phyloP scores from a whole-genome alignment of 169 alveolate species.

The Perkinsus chesapeaki region DNA sequence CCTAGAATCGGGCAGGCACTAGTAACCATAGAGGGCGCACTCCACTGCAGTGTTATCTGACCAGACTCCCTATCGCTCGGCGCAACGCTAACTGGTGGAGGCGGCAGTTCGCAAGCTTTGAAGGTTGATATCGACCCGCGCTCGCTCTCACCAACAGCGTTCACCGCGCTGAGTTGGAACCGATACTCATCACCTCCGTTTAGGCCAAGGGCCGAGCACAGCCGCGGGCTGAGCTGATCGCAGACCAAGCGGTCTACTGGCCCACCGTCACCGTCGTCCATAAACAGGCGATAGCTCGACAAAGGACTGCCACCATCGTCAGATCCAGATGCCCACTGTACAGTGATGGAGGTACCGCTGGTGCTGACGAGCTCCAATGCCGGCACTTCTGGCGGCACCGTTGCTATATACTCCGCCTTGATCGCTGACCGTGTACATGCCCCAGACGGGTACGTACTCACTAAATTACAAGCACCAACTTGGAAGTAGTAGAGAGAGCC shows the following conservation, averaged over 20 bases:
- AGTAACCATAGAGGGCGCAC: background rate
- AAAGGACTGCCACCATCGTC: constrained; percentile 21
- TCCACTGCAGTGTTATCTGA: background rate
- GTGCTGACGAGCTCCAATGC: background rate
- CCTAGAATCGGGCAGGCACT: constrained; percentile 12
- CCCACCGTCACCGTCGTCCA: constrained; percentile 11
- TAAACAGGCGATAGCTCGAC: background rate
- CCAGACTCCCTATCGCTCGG: background rate
- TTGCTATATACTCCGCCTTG: background rate
- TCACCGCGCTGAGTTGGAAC: background rate
- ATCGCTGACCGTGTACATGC: background rate
- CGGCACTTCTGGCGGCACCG: constrained; percentile 14
- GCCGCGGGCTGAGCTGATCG: background rate
- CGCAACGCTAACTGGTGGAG: background rate
- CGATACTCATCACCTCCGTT: constrained; percentile 9
- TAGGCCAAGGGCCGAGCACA: background rate
- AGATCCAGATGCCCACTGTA: constrained; percentile 18
- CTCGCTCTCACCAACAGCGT: background rate
- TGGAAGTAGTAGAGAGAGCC: constrained; percentile 13
- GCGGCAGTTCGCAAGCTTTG: constrained; percentile 2
- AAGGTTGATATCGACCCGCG: background rate
- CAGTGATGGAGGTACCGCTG: constrained; percentile 4
- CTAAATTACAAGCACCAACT: background rate
- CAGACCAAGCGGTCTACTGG: background rate
- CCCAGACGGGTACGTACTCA: background rate